Evolutionary conservation across 129 eudicot species (phyloP), one percentile per base, ranked within the genome.

Genomic region (Kitagawia praeruptora): DNA sequence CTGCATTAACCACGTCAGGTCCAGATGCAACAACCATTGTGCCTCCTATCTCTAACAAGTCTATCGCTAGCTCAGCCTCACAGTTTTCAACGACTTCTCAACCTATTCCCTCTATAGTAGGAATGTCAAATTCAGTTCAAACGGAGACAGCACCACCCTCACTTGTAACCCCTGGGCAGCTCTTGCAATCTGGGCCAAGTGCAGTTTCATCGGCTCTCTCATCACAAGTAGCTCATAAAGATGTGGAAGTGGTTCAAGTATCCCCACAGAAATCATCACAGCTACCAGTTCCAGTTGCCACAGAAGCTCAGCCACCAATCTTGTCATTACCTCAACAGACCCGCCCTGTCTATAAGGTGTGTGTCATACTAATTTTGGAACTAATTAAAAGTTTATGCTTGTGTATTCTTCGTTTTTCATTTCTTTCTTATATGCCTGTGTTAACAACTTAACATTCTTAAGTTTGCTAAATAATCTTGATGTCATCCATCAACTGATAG

Each of bases 181-280:
- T 83, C 69, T 34, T 83, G 45, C 89, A 83, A 81, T 66, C 82
- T 56, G 85, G 85, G 47, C 67, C 71, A 34, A 53, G 76, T 45
- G 27, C 56, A 37, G n/a, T 77, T 31, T 77, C 82, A 27, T 61
- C 77, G 3, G 71, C 85, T 40, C 70, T 15, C 37, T 19, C 82
- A 42, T 40, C 58, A 45, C 82, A 83, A 38, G 48, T 34, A 23
- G 67, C 34, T 28, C 77, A 80, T 70, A 53, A 80, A 53, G 83
- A 78, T 75, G 83, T 56, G 12, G 83, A 67, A 53, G 83, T 79
- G 48, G 82, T 78, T 78, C 81, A 83, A 78, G 79, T 77, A 38
- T 77, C 87, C 21, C 75, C 83, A 58, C 13, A 27, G 18, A 67
- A 28, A 67, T 34, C 73, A 4, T 67, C 73, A 14, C 40, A 67